Conservation (phyloP, 2,329 filamentous ascomycete genomes). For the Rutstroemia sydowiana region DNA sequence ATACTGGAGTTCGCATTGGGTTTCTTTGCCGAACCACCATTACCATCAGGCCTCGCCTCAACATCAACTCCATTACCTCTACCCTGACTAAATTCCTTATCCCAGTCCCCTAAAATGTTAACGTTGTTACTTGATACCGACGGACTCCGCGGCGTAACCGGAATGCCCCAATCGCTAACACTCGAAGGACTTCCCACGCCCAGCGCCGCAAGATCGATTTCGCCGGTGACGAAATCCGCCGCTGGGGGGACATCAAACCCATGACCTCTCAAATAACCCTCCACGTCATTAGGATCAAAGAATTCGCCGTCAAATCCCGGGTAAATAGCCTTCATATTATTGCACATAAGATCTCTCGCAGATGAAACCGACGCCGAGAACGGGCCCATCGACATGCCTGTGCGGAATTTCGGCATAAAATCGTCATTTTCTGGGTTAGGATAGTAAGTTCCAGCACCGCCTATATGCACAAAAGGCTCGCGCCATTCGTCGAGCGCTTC, state of each 20-base stretch:
- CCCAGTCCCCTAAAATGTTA: too few species aligned
- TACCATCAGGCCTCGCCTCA: not conserved
- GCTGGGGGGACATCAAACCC: constrained; percentile 55
- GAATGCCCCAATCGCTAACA: constrained; percentile 15
- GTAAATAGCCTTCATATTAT: constrained; percentile 44
- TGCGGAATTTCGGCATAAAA: constrained; percentile 25
- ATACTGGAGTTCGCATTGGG: too few species aligned
- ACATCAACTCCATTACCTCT: not conserved
- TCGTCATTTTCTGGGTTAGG: constrained; percentile 24
- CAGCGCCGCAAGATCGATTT: constrained; percentile 37
- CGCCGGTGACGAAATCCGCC: constrained; percentile 52
- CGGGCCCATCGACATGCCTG: constrained; percentile 41
- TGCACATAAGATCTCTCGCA: constrained; percentile 38
- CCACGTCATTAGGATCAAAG: constrained; percentile 70
- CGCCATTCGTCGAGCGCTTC: constrained; percentile 51
- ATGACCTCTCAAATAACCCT: constrained; percentile 60
- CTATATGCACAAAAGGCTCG: constrained; percentile 57
- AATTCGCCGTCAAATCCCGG: constrained; percentile 66
- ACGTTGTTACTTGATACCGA: too few species aligned
- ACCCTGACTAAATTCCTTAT: constrained; percentile 3
- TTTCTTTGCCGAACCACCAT: too few species aligned
- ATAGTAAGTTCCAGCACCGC: constrained; percentile 62
- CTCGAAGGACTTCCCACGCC: constrained; percentile 11
- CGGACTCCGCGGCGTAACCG: constrained; percentile 21
- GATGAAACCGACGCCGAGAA: constrained; percentile 36